Evolutionary conservation across 306 rosid genomes (phyloP), one percentile per base, ranked within the genome.

Genomic region (Delonix regia): DNA sequence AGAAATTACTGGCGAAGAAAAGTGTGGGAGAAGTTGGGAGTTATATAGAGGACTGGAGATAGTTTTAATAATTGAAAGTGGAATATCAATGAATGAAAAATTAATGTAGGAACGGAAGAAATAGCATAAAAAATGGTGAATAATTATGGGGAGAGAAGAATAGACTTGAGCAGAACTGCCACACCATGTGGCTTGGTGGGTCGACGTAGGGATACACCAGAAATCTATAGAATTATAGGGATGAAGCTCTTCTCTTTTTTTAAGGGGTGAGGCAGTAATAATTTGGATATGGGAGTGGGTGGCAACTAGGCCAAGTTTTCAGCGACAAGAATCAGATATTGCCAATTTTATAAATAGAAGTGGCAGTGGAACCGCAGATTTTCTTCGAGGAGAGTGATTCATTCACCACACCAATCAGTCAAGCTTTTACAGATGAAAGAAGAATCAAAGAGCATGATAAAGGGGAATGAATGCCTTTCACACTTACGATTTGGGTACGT

Each of bases 1-100:
- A 34, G 4, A 27, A 15, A 21, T 64, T 57, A 34, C 25, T 70
- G 85, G 69, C 77, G 85, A 74, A 44, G 83, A 51, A 38, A 44
- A 16, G 72, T 24, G 6, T 21, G 36, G 59, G 36, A 76, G 33
- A 41, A 28, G 53, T 7, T 11, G 24, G 28, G 38, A 60, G 18
- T 82, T 66, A 65, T 41, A 66, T 39, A 66, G 70, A 38, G 70
- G 48, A 9, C 18, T 25, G 45, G 51, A 25, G 1, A 38, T 21
- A 5, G 70, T 65, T 63, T 63, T 44, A 72, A 62, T 71, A n/a
- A 81, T 81, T 78, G 16, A 11, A 68, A 61, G 59, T 9, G 7
- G 18, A n/a, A n/a, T n/a, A n/a, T n/a, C n/a, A 16, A 60, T 25
- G 33, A 22, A 18, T 73, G 61, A 45, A 59, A 22, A 47, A 36